Conservation (phyloP, 495 filamentous ascomycete genomes). For the Cairneyella variabilis region DNA sequence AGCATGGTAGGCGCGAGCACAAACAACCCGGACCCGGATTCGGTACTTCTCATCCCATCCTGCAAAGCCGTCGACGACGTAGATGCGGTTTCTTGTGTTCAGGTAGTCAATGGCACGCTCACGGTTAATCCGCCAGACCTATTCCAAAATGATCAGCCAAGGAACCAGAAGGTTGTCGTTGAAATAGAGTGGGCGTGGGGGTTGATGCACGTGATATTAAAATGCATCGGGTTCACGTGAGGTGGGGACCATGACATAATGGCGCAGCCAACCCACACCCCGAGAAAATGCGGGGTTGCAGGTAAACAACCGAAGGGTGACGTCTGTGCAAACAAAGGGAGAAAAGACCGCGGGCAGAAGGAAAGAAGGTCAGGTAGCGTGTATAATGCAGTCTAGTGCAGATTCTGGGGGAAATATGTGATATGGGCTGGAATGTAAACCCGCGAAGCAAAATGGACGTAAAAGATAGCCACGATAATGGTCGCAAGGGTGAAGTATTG, state of each 20-base stretch:
- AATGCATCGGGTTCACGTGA: neutral
- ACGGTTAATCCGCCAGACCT: slow-evolving; percentile 99
- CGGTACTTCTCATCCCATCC: slow-evolving; percentile 99
- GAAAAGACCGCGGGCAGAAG: neutral
- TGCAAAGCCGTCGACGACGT: slow-evolving; percentile 94
- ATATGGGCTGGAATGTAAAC: neutral
- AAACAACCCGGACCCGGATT: slow-evolving; percentile 96
- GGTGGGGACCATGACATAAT: slow-evolving; percentile 18
- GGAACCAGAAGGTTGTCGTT: neutral
- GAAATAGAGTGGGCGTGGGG: neutral
- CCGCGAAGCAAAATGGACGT: neutral
- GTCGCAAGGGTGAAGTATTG: neutral
- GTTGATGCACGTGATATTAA: neutral
- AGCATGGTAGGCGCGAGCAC: slow-evolving; percentile 97
- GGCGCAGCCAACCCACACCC: slow-evolving; percentile 11
- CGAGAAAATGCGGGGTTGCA: slow-evolving; percentile 17
- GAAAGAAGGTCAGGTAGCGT: neutral
- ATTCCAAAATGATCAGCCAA: slow-evolving; percentile 19
- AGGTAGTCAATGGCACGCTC: slow-evolving; percentile 98
- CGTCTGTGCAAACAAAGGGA: neutral
- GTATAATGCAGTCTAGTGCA: neutral
- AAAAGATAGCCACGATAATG: neutral
- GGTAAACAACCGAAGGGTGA: slow-evolving; percentile 4
- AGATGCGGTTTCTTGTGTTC: slow-evolving; percentile 97
- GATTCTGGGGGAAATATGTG: neutral